Percentiles rank a stretch among this genome's conserved stretches.
Evolutionary conservation across 2,329 filamentous ascomycete species (phyloP).

Genomic region (Tolypocladium cylindrosporum): DNA sequence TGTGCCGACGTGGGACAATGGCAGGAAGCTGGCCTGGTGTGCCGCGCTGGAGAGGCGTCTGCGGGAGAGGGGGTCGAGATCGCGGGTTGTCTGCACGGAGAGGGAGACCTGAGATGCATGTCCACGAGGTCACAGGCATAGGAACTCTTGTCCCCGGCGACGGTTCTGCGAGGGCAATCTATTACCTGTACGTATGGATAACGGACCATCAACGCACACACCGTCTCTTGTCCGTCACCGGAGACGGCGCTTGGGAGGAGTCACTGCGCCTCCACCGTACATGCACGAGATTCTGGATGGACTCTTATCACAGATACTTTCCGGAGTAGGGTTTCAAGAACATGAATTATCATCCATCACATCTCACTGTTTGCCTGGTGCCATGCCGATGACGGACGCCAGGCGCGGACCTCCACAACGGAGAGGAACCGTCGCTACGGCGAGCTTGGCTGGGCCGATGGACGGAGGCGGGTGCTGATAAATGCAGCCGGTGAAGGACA

Average conservation of each 20-base stretch:
- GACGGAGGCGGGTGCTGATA: no score
- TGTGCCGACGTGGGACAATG: constrained; percentile 18
- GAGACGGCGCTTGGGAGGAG: no score
- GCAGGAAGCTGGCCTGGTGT: constrained; percentile 26
- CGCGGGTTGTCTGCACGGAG: constrained; percentile 14
- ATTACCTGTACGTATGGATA: no score
- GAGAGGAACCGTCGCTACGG: neutral
- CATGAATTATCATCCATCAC: neutral
- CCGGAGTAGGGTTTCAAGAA: neutral
- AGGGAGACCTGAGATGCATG: constrained; percentile 4
- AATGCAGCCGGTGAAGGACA: no score
- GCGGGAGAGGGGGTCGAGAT: constrained; percentile 6
- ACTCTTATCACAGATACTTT: neutral
- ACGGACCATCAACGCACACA: no score
- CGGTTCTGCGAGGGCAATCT: no score
- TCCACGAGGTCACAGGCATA: neutral
- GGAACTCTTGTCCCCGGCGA: neutral
- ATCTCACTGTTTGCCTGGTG: neutral
- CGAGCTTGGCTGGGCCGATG: neutral
- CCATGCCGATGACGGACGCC: neutral
- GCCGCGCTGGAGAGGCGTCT: constrained; percentile 17
- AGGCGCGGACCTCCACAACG: neutral
- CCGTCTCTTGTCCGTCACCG: no score
- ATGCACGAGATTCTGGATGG: neutral
- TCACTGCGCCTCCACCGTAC: no score